Base-by-base conservation (phyloP, 2,329 filamentous ascomycete genomes). In the Arthrobotrys musiformis region DNA sequence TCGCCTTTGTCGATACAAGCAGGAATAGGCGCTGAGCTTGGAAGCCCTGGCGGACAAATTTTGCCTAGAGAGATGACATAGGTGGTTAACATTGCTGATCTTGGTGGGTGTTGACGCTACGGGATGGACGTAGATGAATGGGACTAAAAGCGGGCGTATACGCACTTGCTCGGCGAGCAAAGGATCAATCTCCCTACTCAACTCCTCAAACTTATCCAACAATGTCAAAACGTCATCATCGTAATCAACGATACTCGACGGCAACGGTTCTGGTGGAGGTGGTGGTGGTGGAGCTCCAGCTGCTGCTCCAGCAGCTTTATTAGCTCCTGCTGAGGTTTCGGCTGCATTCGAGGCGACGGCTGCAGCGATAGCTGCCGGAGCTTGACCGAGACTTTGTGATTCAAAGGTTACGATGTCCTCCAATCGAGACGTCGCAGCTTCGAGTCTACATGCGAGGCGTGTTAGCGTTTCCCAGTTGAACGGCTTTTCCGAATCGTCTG, bases 341-440 rank as follows among this genome's bases (percentile, higher is more conserved):
- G 84, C 82, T 50, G 83, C 82, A 68, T 80, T 70, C 13, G 70
- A 75, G 48, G 66, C 72, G 42, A 76, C 72, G 33, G 72, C 79
- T 56, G 79, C 70, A 84, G 83, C 69, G 56, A 84, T 84, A 37
- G 86, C 84, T 30, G 85, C 83, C 78, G 87, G 84, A 44, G 85
- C 85, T 54, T 64, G 58, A 52, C 72, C 72, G 79, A 85, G 86
- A 82, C 85, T 87, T 68, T 87, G 87, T 1, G 88, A 84, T 80
- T 91, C 90, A 80, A 89, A 85, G 67, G 88, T 89, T 52, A 95
- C 94, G 82, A 99, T 97, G 84, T 99, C 95, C 86, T 99, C 95
- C 70, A 99, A 89, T 74, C 95, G 91, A 79, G 93, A 95, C 63
- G 95, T 99, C 42, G 95, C 95, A 83, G 95, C 95, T 88, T 99